Evolutionary conservation across 371 early-diverging fungal genomes (phyloP).

Genomic region (Nosema muscidifuracis): DNA sequence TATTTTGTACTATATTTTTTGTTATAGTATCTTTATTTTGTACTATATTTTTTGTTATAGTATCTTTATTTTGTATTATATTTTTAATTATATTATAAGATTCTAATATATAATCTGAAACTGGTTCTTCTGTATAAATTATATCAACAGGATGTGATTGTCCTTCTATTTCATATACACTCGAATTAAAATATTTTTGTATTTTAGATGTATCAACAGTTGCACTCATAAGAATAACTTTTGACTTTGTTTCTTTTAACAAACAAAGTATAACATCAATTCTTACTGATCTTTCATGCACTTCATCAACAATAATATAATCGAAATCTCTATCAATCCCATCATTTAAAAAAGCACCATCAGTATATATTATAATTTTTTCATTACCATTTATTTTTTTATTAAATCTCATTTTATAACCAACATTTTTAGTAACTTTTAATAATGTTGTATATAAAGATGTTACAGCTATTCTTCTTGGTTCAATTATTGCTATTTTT

Average conservation of each 20-base stretch:
- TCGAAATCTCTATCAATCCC: slow-evolving; percentile 18
- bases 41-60: too few species aligned
- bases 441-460: slow-evolving; percentile 49
- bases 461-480: slow-evolving; percentile 63
- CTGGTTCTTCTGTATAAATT: slow-evolving; percentile 84
- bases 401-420: slow-evolving; percentile 62
- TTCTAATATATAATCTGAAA: slow-evolving; percentile 87
- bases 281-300: slow-evolving; percentile 61
- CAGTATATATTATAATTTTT: slow-evolving; percentile 53
- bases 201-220: slow-evolving; percentile 57
- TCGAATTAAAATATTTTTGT: slow-evolving; percentile 51
- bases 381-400: slow-evolving; percentile 28
- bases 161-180: slow-evolving; percentile 46
- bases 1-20: too few species aligned
- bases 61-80: slow-evolving; percentile 65
- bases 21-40: too few species aligned
- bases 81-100: slow-evolving; percentile 84
- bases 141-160: slow-evolving; percentile 77
- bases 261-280: slow-evolving; percentile 57
- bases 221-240: slow-evolving; percentile 64
- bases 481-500: slow-evolving; percentile 59
- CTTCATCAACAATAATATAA: slow-evolving; percentile 61
- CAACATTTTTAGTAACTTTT: slow-evolving; percentile 38
- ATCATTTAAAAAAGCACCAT: slow-evolving; percentile 60
- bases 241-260: slow-evolving; percentile 43